Base-by-base conservation (phyloP, 2,329 filamentous ascomycete genomes). In the Colletotrichum limetticola region DNA sequence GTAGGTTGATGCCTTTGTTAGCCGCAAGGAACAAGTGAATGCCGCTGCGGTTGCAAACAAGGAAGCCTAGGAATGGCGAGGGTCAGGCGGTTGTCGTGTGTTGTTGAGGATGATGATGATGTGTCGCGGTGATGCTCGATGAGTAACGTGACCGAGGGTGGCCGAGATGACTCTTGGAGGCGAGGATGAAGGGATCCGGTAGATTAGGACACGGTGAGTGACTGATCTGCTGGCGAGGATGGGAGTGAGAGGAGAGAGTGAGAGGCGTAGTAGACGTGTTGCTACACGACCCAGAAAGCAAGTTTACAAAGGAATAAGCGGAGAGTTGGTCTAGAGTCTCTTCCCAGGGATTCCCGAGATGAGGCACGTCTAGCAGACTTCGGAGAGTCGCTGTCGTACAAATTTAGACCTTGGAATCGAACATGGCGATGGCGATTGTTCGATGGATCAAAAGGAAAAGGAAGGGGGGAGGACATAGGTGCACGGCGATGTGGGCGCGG, bases 351-450 rank as follows among this genome's bases (percentile, higher is more conserved):
- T 65, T 69, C 62, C 62, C 58, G 62, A 68, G 71, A 66, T 73
- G 70, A 71, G 68, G 75, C 72, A 72, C 68, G 68, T 71, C 68
- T 79, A 88, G 87, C 87, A 87, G 87, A 89, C 87, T 88, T 85
- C 85, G 78, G 80, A 82, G 83, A 88, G 87, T 87, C 86, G 87
- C 85, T 85, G 84, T 83, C 77, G 80, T 82, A 81, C 68, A 80
- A 77, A 75, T 85, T 85, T 85, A 89, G 81, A 88, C 83, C 83
- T 82, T 83, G 79, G 78, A 85, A 81, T 85, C 85, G 85, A 88
- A 87, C 87, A 90, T 89, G 81, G 84, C 85, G 84, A 81, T 83
- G 82, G 83, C 82, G 78, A 80, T 85, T 83, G 85, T 86, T 88
- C 85, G 86, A 85, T 86, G 79, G 79, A 72, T 65, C 70, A 64